These are phyloP conservation scores for Phylloporus rhodoxanthus DNA, from an alignment of 768 basidiomycete species.

Conservation along the genomic window DNA sequence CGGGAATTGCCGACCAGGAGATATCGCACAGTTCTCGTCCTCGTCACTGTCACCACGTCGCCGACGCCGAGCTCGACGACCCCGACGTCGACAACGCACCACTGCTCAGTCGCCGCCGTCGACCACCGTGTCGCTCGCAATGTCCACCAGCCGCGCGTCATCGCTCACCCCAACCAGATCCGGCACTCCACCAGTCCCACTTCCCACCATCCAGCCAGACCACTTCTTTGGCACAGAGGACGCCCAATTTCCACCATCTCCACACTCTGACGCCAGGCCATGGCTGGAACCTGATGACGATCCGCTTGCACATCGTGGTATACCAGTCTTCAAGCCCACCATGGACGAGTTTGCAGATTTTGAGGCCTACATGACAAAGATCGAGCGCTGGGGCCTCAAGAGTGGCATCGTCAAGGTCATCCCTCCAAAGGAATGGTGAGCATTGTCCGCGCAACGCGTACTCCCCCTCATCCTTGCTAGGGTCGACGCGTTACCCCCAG, in stretches of 20 bases:
- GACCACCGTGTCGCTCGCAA: not conserved
- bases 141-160: conserved; percentile 25
- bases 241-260: conserved; percentile 47
- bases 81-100: not conserved
- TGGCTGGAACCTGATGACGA: conserved; percentile 80
- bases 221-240: conserved; percentile 70
- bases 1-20: conserved; percentile 13
- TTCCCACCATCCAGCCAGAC: conserved; percentile 62
- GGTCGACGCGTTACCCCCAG: conserved; percentile 66
- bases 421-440: conserved; percentile 90
- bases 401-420: conserved; percentile 97
- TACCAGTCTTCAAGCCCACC: conserved; percentile 93
- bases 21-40: conserved; percentile 1
- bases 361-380: conserved; percentile 78
- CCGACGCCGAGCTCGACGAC: conserved; percentile 10
- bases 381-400: conserved; percentile 85
- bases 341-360: conserved; percentile 91
- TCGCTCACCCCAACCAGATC: conserved; percentile 43
- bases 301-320: conserved; percentile 77
- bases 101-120: not conserved
- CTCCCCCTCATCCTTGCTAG: conserved; percentile 33
- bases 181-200: conserved; percentile 39
- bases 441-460: conserved; percentile 14
- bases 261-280: conserved; percentile 53
- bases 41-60: not conserved